A percentile compares a stretch with the other conserved stretches of the same genome.
Evolutionary conservation across 1,284 basidiomycete genomes (phyloP).

Genomic region (Moesziomyces antarcticus): DNA sequence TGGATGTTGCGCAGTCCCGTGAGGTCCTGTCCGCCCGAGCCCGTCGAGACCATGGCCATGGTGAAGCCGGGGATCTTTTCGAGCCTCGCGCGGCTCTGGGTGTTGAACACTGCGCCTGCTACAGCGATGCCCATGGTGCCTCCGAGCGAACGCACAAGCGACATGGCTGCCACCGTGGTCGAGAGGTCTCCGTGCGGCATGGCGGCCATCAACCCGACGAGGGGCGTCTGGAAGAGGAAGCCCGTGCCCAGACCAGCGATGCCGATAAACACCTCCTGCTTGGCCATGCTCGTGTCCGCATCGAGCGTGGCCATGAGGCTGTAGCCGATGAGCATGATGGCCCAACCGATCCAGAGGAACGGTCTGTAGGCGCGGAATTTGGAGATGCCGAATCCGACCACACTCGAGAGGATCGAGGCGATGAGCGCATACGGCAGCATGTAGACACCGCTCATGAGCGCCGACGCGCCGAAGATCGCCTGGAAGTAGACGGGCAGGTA

Average conservation of each 20-base stretch:
- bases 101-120: slow-evolving; percentile 56
- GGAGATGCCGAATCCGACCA: slow-evolving; percentile 75
- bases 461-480: slow-evolving; percentile 77
- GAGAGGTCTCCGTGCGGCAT: slow-evolving; percentile 57
- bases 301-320: slow-evolving; percentile 50
- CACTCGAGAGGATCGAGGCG: slow-evolving; percentile 73
- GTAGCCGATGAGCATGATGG: slow-evolving; percentile 50
- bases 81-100: slow-evolving; percentile 32
- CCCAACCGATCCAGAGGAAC: slow-evolving; percentile 73
- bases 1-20: slow-evolving; percentile 46
- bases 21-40: slow-evolving; percentile 39
- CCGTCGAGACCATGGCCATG: slow-evolving; percentile 16
- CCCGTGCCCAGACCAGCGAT: slow-evolving; percentile 57
- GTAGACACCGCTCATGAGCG: slow-evolving; percentile 78
- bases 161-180: slow-evolving; percentile 46
- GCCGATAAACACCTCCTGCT: slow-evolving; percentile 47
- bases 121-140: slow-evolving; percentile 59
- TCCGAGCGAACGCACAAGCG: slow-evolving; percentile 47
- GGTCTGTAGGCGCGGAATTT: slow-evolving; percentile 75
- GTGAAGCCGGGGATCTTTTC: slow-evolving; percentile 25
- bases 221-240: slow-evolving; percentile 60
- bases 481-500: slow-evolving; percentile 77
- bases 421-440: slow-evolving; percentile 82
- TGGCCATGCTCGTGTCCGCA: slow-evolving; percentile 24
- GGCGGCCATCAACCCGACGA: slow-evolving; percentile 57